phyloP scores from a whole-genome alignment of 148 eudicot genomes.

The Diospyros kaki region DNA sequence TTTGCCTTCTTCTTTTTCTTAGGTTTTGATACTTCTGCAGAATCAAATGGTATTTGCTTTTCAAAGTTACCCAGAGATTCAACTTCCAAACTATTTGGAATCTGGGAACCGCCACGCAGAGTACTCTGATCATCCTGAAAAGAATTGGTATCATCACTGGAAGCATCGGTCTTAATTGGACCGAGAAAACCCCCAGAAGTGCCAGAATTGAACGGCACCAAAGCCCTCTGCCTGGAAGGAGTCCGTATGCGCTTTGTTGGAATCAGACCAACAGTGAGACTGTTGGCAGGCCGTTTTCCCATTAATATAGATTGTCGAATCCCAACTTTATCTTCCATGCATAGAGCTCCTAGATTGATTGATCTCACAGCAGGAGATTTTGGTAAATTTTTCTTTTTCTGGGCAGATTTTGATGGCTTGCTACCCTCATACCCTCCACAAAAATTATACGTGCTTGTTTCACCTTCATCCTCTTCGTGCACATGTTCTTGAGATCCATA shows the following conservation, averaged over 20 bases:
- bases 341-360: conserved; percentile 48
- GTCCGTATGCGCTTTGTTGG: conserved; percentile 87
- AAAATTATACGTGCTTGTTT: conserved; percentile 44
- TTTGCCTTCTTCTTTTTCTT: conserved; percentile 81
- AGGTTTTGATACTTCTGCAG: conserved; percentile 58
- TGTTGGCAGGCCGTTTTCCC: conserved; percentile 63
- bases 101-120: conserved; percentile 48
- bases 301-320: conserved; percentile 33
- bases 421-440: conserved; percentile 45
- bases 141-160: conserved; percentile 88
- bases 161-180: conserved; percentile 64
- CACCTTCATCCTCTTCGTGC: conserved; percentile 78
- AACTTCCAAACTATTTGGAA: conserved; percentile 63
- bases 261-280: conserved; percentile 52
- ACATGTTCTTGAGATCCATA: conserved; percentile 53
- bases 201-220: conserved; percentile 54
- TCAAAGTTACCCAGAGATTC: conserved; percentile 68
- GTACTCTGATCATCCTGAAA: conserved; percentile 82
- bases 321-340: conserved; percentile 50
- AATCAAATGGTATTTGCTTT: conserved; percentile 56
- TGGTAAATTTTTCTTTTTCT: conserved; percentile 43
- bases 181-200: conserved; percentile 49
- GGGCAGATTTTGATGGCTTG: conserved; percentile 42
- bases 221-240: conserved; percentile 81
- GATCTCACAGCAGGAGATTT: conserved; percentile 41